phyloP scores from a whole-genome alignment of 495 filamentous ascomycete genomes.

The Podospora fimiseda region DNA sequence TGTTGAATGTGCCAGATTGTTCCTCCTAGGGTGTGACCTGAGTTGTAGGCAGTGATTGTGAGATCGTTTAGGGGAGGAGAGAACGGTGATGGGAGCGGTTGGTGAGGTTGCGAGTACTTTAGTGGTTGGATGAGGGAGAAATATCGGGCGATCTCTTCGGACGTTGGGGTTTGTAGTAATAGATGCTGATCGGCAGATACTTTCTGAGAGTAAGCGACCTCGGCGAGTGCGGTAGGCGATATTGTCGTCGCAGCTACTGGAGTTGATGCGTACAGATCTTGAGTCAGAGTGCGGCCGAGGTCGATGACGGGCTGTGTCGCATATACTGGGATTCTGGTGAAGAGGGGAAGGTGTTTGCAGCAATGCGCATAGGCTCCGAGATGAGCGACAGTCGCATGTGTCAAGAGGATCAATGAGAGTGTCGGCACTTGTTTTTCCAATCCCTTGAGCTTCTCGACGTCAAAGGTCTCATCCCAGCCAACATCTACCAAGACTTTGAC shows the following conservation, averaged over 20 bases:
- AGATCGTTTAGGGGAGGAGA: slow-evolving; percentile 86
- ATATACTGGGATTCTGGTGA: slow-evolving; percentile 91
- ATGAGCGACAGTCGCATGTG: slow-evolving; percentile 84
- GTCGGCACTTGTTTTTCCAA: slow-evolving; percentile 88
- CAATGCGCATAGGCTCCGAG: slow-evolving; percentile 93
- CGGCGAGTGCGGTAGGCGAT: slow-evolving; percentile 58
- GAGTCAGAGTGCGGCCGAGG: slow-evolving; percentile 80
- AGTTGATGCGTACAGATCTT: slow-evolving; percentile 87
- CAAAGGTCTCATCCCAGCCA: slow-evolving; percentile 91
- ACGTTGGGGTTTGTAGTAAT: slow-evolving; percentile 70
- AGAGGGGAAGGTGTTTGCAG: slow-evolving; percentile 91
- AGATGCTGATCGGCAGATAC: slow-evolving; percentile 46
- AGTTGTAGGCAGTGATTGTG: slow-evolving; percentile 93
- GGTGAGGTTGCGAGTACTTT: slow-evolving; percentile 94
- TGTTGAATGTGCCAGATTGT: slow-evolving; percentile 99
- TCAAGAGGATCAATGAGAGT: slow-evolving; percentile 88
- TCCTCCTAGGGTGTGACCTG: slow-evolving; percentile 90
- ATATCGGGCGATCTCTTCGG: slow-evolving; percentile 84
- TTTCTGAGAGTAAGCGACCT: slow-evolving; percentile 52
- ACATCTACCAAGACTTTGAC: slow-evolving; percentile 93
- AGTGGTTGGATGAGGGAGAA: slow-evolving; percentile 89
- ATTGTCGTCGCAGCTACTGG: slow-evolving; percentile 81
- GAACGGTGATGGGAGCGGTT: slow-evolving; percentile 76
- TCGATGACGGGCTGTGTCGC: slow-evolving; percentile 90
- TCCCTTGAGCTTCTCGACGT: slow-evolving; percentile 69